Conservation (phyloP, 441 rosid species). For the Corymbia citriodora region DNA sequence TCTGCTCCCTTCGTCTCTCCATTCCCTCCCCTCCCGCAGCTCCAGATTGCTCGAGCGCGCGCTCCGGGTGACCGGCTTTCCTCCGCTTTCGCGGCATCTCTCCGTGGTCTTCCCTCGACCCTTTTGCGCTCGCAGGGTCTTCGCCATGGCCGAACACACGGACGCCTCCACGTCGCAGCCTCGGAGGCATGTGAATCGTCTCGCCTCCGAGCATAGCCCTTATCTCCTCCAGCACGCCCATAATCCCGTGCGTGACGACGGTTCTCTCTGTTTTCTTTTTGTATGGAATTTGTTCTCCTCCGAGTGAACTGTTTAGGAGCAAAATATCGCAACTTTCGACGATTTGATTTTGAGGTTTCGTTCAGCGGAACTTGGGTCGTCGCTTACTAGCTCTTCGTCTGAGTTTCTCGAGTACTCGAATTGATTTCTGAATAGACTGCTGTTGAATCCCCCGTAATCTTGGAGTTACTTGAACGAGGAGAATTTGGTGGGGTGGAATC, state of each 20-base stretch:
- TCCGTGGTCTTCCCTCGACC: conserved; percentile 28
- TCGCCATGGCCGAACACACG: conserved; percentile 59
- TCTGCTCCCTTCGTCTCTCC: neutral
- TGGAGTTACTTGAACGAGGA: neutral
- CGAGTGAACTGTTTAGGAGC: neutral
- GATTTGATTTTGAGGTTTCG: neutral
- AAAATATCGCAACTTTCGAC: neutral
- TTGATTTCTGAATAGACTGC: neutral
- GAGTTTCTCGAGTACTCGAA: neutral
- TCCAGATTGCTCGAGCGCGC: neutral
- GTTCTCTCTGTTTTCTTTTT: neutral
- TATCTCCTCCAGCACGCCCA: conserved; percentile 96
- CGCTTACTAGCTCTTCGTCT: neutral
- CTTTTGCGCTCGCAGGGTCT: conserved; percentile 26
- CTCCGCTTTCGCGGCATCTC: conserved; percentile 16
- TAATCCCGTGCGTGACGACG: conserved; percentile 31
- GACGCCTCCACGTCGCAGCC: conserved; percentile 31
- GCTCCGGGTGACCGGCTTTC: neutral
- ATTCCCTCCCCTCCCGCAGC: neutral
- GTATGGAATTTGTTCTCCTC: neutral
- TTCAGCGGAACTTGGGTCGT: neutral
- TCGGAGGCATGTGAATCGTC: conserved; percentile 57
- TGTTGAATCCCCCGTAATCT: neutral
- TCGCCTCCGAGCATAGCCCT: conserved; percentile 89
- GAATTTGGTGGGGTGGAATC: neutral